phyloP scores from a whole-genome alignment of 306 rosid species.

The Corylus americana region DNA sequence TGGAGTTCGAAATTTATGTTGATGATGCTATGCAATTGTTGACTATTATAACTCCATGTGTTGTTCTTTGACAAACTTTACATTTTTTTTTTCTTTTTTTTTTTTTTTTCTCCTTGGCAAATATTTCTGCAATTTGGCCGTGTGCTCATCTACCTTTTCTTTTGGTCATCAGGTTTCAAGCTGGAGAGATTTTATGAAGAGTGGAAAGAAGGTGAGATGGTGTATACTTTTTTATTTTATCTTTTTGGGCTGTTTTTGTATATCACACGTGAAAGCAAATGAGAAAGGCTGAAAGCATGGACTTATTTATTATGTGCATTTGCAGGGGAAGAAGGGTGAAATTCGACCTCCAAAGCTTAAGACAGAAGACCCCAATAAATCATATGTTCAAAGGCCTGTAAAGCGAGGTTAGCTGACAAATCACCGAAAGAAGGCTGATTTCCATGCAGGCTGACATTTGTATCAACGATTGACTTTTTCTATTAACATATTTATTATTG shows the following conservation, averaged over 20 bases:
- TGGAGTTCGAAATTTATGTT: background rate
- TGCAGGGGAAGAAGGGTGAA: conserved; percentile 93
- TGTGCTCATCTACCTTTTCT: background rate
- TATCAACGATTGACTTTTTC: conserved; percentile 23
- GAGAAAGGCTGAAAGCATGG: background rate
- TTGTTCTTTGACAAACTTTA: background rate
- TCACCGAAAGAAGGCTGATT: conserved; percentile 11
- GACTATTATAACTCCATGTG: background rate
- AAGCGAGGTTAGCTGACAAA: conserved; percentile 65
- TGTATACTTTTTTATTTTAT: background rate
- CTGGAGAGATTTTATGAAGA: conserved; percentile 99
- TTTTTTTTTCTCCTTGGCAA: background rate
- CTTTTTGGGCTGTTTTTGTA: background rate
- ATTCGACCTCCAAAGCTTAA: conserved; percentile 94
- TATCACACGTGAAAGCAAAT: background rate
- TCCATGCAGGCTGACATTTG: conserved; percentile 32
- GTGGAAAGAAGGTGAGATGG: conserved; percentile 91
- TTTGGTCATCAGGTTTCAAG: conserved; percentile 81
- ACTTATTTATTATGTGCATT: background rate
- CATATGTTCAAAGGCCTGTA: conserved; percentile 95
- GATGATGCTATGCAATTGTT: background rate
- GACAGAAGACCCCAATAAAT: conserved; percentile 97
- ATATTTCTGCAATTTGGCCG: background rate
- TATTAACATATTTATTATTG: conserved; percentile 35
- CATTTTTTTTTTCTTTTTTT: conserved; percentile 1